Percentiles rank a stretch among this genome's conserved stretches.
These are phyloP conservation scores for Dothideomycetes sp. DNA, from an alignment of 2,329 filamentous ascomycete genomes.

Conservation along the genomic window DNA sequence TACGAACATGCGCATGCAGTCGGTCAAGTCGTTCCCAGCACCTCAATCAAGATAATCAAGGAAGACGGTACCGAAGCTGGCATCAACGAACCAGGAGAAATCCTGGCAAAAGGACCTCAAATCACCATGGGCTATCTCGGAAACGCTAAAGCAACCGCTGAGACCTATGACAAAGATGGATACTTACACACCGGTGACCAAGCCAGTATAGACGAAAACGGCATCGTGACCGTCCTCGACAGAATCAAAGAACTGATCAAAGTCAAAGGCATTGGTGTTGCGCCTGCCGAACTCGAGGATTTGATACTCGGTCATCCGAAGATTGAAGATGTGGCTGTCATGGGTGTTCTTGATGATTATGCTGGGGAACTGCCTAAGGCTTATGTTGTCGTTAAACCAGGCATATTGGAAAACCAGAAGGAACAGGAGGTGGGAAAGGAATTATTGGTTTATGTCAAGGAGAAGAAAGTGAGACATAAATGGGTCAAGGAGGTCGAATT, in stretches of 20 bases:
- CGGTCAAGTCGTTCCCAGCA: conserved; percentile 49
- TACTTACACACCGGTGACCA: conserved; percentile 52
- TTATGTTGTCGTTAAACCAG: conserved; percentile 42
- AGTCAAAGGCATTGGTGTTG: conserved; percentile 54
- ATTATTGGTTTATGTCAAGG: conserved; percentile 52
- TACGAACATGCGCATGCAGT: conserved; percentile 51
- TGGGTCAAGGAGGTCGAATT: conserved; percentile 58
- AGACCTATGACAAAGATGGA: conserved; percentile 40
- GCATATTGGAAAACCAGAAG: conserved; percentile 18
- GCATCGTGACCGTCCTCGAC: conserved; percentile 50
- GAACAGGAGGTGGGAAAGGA: conserved; percentile 31
- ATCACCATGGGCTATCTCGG: conserved; percentile 31
- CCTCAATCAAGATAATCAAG: conserved; percentile 51
- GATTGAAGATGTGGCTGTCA: conserved; percentile 50
- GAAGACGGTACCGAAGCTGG: conserved; percentile 46
- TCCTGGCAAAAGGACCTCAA: conserved; percentile 27
- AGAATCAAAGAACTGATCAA: conserved; percentile 62
- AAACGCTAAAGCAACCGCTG: conserved; percentile 26
- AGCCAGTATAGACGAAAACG: conserved; percentile 47
- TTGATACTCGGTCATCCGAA: conserved; percentile 47
- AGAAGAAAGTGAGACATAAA: conserved; percentile 61
- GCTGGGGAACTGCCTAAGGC: conserved; percentile 50
- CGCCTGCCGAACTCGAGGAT: conserved; percentile 56
- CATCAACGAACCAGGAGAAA: conserved; percentile 44
- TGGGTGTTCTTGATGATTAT: conserved; percentile 46